Conservation (phyloP, 169 alveolate species). For the Perkinsus chesapeaki region DNA sequence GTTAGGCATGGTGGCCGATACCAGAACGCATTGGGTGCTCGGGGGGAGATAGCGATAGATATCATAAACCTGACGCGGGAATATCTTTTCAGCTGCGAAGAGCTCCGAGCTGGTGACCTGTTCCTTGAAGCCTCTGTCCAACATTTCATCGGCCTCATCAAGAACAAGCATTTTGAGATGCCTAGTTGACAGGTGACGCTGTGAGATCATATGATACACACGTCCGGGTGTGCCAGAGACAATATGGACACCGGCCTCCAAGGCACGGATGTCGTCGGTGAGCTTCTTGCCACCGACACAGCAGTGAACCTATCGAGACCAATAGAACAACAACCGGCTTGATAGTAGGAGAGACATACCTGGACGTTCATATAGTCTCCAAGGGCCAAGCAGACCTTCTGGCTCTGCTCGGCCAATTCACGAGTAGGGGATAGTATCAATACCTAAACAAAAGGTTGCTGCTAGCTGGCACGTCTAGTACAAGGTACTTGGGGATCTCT, state of each 20-base stretch:
- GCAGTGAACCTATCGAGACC: constrained; percentile 62
- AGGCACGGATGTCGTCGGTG: constrained; percentile 89
- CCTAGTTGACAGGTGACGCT: constrained; percentile 87
- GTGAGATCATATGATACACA: constrained; percentile 94
- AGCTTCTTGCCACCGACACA: constrained; percentile 94
- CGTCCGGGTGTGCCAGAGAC: constrained; percentile 97
- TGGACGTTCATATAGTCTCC: constrained; percentile 94
- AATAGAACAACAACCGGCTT: background rate
- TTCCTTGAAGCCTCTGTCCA: constrained; percentile 91
- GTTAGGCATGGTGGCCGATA: constrained; percentile 97
- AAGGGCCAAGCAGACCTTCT: constrained; percentile 91
- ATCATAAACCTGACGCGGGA: constrained; percentile 87
- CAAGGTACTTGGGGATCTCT: constrained; percentile 69
- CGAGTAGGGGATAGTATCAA: constrained; percentile 92
- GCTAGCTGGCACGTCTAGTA: background rate
- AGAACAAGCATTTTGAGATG: constrained; percentile 87
- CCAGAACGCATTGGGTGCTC: constrained; percentile 89
- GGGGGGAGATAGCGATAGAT: constrained; percentile 93
- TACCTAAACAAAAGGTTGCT: constrained; percentile 42
- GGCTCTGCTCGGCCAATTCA: constrained; percentile 96
- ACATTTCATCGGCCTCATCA: constrained; percentile 99
- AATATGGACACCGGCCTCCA: constrained; percentile 94
- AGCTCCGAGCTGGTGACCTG: too few relatives aligned
- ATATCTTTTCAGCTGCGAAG: too few relatives aligned
- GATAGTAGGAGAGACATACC: constrained; percentile 17